Evolutionary conservation across 2,329 filamentous ascomycete genomes (phyloP).

Genomic region (Talaromyces islandicus): DNA sequence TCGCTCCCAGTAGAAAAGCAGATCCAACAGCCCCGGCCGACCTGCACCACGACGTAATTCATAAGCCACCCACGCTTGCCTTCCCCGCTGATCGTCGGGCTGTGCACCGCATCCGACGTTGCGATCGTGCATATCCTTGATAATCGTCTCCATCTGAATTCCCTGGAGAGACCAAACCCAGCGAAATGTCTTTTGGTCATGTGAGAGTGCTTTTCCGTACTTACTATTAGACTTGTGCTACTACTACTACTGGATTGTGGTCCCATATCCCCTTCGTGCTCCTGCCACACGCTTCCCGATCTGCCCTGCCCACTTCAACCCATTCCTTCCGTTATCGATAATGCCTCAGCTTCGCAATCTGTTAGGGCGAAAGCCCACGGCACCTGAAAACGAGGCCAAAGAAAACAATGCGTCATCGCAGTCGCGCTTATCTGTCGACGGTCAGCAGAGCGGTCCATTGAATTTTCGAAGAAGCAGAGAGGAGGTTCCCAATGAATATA

Average conservation of each 20-base stretch:
- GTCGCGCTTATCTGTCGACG: conserved; percentile 37
- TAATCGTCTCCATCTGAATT: background rate
- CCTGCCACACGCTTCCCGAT: background rate
- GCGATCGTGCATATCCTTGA: background rate
- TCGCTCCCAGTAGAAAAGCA: background rate
- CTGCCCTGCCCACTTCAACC: background rate
- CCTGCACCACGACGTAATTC: background rate
- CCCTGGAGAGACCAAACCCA: background rate
- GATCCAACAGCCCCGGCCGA: background rate
- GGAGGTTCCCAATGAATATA: conserved; percentile 68
- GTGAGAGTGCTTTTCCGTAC: background rate
- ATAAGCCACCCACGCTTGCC: background rate
- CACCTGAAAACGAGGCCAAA: conserved; percentile 24
- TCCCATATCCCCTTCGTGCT: background rate
- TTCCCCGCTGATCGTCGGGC: background rate
- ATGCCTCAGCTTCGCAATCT: conserved; percentile 70
- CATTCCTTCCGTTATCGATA: background rate
- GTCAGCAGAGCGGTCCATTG: conserved; percentile 42
- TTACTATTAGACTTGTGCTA: background rate
- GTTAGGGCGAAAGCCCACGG: conserved; percentile 57
- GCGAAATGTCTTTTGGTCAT: background rate
- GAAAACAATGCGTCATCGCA: conserved; percentile 50
- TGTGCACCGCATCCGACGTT: background rate
- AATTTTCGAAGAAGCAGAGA: conserved; percentile 57
- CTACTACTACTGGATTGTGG: background rate